Percentiles rank a stretch among this genome's conserved stretches.
Evolutionary conservation across 306 rosid genomes (phyloP).

Genomic region (Cucurbita argyrosperma): DNA sequence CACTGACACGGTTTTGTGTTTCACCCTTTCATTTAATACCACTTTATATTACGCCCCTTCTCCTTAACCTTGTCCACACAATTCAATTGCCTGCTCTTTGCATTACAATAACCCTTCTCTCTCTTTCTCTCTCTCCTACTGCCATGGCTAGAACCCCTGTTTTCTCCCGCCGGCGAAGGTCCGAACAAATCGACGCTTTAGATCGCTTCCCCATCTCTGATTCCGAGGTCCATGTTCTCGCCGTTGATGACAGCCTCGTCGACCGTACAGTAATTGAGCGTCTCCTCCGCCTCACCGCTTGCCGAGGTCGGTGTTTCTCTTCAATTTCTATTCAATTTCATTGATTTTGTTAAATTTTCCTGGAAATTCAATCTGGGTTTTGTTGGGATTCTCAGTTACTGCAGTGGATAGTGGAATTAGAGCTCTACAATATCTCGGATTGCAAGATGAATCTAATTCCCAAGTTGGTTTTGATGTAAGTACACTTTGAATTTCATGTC

Average conservation of each 20-base stretch:
- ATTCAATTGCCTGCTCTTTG: too few relatives aligned
- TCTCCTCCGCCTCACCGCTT: conserved; percentile 62
- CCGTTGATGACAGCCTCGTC: conserved; percentile 86
- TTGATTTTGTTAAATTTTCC: neutral
- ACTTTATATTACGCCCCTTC: neutral
- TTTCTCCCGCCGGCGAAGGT: conserved; percentile 28
- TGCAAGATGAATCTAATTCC: conserved; percentile 47
- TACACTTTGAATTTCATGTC: neutral
- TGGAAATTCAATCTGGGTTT: neutral
- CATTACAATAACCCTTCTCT: neutral
- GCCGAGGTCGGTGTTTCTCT: conserved; percentile 34
- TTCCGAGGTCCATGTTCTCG: conserved; percentile 70
- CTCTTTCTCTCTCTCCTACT: neutral
- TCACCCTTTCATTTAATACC: too few relatives aligned
- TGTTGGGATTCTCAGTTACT: conserved; percentile 37
- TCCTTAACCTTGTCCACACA: neutral
- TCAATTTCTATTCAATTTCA: neutral
- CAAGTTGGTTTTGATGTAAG: conserved; percentile 52
- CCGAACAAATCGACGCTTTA: conserved; percentile 23
- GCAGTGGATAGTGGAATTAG: conserved; percentile 87
- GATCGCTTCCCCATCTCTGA: conserved; percentile 12
- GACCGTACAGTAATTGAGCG: conserved; percentile 85
- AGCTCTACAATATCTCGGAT: conserved; percentile 76
- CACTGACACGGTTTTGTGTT: too few relatives aligned
- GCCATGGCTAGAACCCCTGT: conserved; percentile 35